phyloP scores from a whole-genome alignment of 139 green algal genomes.

The Coccomyxa sp. region DNA sequence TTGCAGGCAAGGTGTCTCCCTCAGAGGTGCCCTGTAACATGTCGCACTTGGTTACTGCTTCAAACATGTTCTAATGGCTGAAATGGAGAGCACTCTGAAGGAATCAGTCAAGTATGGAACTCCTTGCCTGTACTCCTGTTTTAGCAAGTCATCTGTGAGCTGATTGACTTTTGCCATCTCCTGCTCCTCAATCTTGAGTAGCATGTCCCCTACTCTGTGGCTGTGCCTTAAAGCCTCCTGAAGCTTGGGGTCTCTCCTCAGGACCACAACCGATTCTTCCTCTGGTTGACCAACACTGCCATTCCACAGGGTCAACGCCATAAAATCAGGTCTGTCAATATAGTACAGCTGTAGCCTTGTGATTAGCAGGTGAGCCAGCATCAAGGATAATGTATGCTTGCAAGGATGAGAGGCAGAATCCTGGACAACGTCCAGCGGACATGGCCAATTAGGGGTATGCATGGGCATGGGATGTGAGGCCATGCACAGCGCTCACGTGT shows the following conservation, averaged over 20 bases:
- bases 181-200: conserved; percentile 43
- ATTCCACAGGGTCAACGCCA: neutral
- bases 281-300: neutral
- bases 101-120: neutral
- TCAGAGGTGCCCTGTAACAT: neutral
- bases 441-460: neutral
- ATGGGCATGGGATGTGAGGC: neutral
- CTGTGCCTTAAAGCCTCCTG: conserved; percentile 12
- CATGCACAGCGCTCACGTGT: neutral
- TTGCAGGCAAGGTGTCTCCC: neutral
- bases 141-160: conserved; percentile 35
- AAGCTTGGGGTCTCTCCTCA: neutral
- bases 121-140: conserved; percentile 27
- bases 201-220: conserved; percentile 32
- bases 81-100: neutral
- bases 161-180: conserved; percentile 34
- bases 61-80: neutral
- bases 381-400: neutral
- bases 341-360: neutral
- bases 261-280: neutral
- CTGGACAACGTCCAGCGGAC: neutral
- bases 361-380: neutral
- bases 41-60: neutral
- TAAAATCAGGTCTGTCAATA: neutral
- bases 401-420: neutral